Percentiles rank a stretch among this genome's conserved stretches.
Conservation (phyloP, 2,329 filamentous ascomycete species). For the Aspergillus neotritici region DNA sequence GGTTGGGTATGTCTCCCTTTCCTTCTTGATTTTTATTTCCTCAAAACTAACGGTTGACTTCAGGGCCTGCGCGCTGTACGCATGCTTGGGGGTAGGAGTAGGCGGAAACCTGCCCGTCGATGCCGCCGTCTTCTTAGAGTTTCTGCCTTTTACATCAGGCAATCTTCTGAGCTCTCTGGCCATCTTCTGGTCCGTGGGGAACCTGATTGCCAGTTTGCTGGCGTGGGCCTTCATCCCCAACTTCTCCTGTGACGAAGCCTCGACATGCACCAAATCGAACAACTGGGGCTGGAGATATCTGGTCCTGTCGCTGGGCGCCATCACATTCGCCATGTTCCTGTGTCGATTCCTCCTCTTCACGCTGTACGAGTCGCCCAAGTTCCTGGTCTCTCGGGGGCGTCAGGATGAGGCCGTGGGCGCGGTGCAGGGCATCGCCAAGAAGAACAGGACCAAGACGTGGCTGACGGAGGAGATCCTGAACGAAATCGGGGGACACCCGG, state of each 20-base stretch:
- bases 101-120: conserved; percentile 76
- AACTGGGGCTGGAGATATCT: conserved; percentile 69
- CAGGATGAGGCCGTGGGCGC: conserved; percentile 67
- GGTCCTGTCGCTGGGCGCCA: conserved; percentile 60
- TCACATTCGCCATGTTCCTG: conserved; percentile 68
- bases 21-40: not conserved
- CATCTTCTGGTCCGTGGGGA: conserved; percentile 77
- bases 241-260: conserved; percentile 47
- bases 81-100: conserved; percentile 60
- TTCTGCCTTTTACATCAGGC: conserved; percentile 64
- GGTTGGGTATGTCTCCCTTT: conserved; percentile 39
- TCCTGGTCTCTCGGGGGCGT: conserved; percentile 65
- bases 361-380: conserved; percentile 82
- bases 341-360: conserved; percentile 72
- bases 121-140: conserved; percentile 75
- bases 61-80: conserved; percentile 53
- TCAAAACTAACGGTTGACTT: conserved; percentile 5
- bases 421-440: conserved; percentile 41
- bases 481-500: too few species aligned
- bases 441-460: too few species aligned
- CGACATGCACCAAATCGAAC: conserved; percentile 44
- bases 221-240: conserved; percentile 71
- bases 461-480: too few species aligned
- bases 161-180: conserved; percentile 68
- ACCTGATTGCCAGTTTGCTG: conserved; percentile 52